These are phyloP conservation scores for Neurospora tetrasperma DNA, from an alignment of 495 filamentous ascomycete species.

Conservation along the genomic window DNA sequence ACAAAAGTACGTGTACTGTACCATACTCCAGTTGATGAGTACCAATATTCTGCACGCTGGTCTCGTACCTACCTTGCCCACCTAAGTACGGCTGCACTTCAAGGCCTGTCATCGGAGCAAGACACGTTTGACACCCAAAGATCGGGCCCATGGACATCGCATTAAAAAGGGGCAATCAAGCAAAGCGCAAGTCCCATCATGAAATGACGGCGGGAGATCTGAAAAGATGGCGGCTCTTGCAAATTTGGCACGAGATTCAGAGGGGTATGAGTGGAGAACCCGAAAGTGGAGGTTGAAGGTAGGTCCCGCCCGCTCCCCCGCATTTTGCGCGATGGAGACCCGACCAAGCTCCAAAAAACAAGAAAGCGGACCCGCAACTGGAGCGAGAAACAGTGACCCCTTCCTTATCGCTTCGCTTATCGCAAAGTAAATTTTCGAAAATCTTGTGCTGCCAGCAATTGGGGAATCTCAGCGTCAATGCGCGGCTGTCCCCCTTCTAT, in stretches of 20 bases:
- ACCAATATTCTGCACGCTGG: not conserved
- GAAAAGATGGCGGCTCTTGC: not conserved
- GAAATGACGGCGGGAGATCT: not conserved
- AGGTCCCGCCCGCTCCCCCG: slow-evolving; percentile 3
- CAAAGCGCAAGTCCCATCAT: not conserved
- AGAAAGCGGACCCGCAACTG: not conserved
- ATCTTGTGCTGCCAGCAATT: not conserved
- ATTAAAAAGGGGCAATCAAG: not conserved
- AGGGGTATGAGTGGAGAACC: not conserved
- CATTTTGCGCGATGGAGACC: slow-evolving; percentile 1
- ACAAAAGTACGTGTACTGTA: not conserved
- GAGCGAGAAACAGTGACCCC: not conserved
- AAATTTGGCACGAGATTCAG: not conserved
- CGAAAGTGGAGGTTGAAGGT: not conserved
- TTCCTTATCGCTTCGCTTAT: slow-evolving; percentile 14
- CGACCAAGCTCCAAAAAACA: not conserved
- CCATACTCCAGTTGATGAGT: not conserved
- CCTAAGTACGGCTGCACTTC: not conserved
- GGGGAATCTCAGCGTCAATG: not conserved
- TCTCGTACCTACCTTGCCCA: not conserved
- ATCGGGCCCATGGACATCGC: not conserved
- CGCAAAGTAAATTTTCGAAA: slow-evolving; percentile 16
- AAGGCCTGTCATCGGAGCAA: not conserved
- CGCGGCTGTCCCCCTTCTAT: not conserved
- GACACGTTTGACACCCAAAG: not conserved